These are phyloP conservation scores for Ceratobasidium sp. DNA, from an alignment of 1,284 basidiomycete species.

Conservation along the genomic window DNA sequence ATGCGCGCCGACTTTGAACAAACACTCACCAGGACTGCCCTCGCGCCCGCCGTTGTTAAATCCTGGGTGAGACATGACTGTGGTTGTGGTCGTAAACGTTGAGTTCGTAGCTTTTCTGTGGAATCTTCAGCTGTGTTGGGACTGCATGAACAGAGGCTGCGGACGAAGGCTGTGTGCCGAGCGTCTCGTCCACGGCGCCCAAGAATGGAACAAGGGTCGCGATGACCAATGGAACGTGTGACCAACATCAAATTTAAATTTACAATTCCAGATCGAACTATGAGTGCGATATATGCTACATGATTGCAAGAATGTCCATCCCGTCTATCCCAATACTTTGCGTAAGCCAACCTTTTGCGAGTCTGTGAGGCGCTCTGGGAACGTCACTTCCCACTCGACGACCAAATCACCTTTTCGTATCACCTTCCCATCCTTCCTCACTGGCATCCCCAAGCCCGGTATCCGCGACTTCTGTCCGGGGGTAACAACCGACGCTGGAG, in stretches of 20 bases:
- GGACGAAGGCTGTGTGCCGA: conserved; percentile 26
- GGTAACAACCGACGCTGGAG: conserved; percentile 75
- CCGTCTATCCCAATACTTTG: conserved; percentile 67
- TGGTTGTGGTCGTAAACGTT: conserved; percentile 18
- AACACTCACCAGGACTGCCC: conserved; percentile 32
- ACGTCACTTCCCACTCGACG: conserved; percentile 84
- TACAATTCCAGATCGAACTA: conserved; percentile 15
- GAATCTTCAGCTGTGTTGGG: neutral
- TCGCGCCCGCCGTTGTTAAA: conserved; percentile 21
- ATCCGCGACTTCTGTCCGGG: conserved; percentile 80
- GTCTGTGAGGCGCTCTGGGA: conserved; percentile 78
- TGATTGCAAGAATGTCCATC: conserved; percentile 10
- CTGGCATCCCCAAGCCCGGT: conserved; percentile 88
- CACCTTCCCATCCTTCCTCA: conserved; percentile 78
- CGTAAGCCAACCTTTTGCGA: conserved; percentile 82
- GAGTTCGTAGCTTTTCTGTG: conserved; percentile 13
- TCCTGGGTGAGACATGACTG: conserved; percentile 33
- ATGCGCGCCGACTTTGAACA: neutral
- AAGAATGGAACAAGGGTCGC: conserved; percentile 30
- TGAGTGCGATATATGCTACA: conserved; percentile 37
- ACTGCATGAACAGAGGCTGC: conserved; percentile 6
- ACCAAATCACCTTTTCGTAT: conserved; percentile 85
- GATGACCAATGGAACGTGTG: neutral
- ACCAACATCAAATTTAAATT: neutral
- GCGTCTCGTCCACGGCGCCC: conserved; percentile 10